phyloP scores from a whole-genome alignment of 164 flowering plant species.

The Tetracentron sinense region DNA sequence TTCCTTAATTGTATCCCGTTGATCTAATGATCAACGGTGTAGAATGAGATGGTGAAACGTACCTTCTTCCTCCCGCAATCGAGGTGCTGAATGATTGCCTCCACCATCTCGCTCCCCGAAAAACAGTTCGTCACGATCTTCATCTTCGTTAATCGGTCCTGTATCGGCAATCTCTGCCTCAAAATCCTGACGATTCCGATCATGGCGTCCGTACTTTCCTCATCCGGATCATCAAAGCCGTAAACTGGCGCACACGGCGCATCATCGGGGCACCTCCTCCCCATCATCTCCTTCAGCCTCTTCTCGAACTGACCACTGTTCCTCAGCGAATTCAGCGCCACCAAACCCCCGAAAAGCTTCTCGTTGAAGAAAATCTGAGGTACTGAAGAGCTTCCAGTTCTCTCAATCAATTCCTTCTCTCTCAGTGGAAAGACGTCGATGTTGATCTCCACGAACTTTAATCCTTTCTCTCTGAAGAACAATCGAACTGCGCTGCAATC shows the following conservation, averaged over 20 bases:
- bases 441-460: constrained; percentile 77
- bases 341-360: constrained; percentile 75
- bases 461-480: constrained; percentile 52
- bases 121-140: constrained; percentile 85
- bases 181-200: constrained; percentile 50
- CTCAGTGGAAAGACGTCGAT: constrained; percentile 73
- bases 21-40: too few relatives aligned
- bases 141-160: constrained; percentile 76
- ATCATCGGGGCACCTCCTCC: constrained; percentile 47
- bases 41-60: not conserved
- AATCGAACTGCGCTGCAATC: constrained; percentile 71
- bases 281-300: constrained; percentile 54
- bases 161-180: constrained; percentile 73
- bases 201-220: constrained; percentile 49
- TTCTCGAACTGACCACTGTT: constrained; percentile 65
- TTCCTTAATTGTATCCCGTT: too few relatives aligned
- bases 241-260: constrained; percentile 72
- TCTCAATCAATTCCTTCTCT: constrained; percentile 62
- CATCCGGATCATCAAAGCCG: constrained; percentile 69
- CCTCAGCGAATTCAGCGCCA: constrained; percentile 74
- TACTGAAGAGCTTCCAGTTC: constrained; percentile 58
- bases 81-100: constrained; percentile 50
- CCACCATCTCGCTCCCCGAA: constrained; percentile 66
- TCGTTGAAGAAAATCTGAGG: constrained; percentile 90
- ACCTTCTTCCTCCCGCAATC: constrained; percentile 75